Base-by-base conservation (phyloP, 495 filamentous ascomycete genomes). In the Penicillium desertorum region DNA sequence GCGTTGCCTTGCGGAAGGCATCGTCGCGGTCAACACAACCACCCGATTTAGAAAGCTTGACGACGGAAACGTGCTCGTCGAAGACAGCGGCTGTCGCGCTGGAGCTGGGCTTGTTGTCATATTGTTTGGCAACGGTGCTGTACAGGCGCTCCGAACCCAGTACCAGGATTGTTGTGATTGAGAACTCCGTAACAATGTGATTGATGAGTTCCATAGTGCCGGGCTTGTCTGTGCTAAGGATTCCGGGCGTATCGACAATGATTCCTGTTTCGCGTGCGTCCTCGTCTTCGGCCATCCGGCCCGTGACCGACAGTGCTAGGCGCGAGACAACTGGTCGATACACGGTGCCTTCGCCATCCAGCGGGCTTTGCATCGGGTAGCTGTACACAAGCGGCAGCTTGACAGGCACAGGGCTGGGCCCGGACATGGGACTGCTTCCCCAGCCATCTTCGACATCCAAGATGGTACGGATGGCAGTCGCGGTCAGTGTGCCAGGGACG, bases 321-420 rank as follows among this genome's bases (percentile, higher is more conserved):
- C 90, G 80, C 34, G 87, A 88, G 41, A 89, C 73, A 55, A 98
- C 67, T 2, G 86, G 83, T 71, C 84, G 88, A 69, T 86, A 96
- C 12, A 92, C 67, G 42, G 77, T 79, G 27, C 81, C 76, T 51
- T 92, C 88, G 7, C 90, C 88, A 58, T 94, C 88, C 11, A 78
- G 63, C 4, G 90, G 85, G 57, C 77, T 87, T 41, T 83, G 78
- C 52, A 89, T 76, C 10, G 92, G 92, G 71, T 91, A 92, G 63
- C 89, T 89, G 64, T 96, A 97, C n/a, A 92, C 90, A 53, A 98
- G 72, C 19, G 95, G 95, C 61, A 94, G 74, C 75, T 96, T 98
- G 23, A 96, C 89, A 1, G 94, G 91, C 16, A 94, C 83, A 12
- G 85, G 81, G 58, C 87, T 94, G 7, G 95, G 92, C 3, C 92